Base-by-base conservation (phyloP, 805 yeast species). In the Schwanniomyces polymorphus region DNA sequence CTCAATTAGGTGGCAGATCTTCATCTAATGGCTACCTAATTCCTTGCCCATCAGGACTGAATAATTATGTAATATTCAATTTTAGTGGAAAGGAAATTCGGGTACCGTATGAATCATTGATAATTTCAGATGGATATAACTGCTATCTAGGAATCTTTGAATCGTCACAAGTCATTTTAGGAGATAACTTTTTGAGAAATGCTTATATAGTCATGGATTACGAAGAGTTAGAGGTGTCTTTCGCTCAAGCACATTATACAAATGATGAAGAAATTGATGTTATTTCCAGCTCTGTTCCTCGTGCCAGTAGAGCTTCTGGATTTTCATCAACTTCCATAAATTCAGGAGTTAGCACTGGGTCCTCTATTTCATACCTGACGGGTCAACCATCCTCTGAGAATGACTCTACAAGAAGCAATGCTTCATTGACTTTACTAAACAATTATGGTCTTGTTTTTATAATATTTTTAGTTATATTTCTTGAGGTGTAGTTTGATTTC, bases 141-240 rank as follows among this genome's bases (percentile, higher is more conserved):
- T 70, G 75, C 51, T 52, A 50, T 42, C 57, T 68, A 47, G 69
- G 71, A 4, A 53, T 67, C 16, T 45, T 63, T 27, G 25, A 27
- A 21, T 16, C 29, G n/a, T 27, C 35, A 42, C 55, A 55, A 46
- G 55, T 68, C n/a, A 72, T 84, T 45, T 68, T 87, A 31, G 94
- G 94, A 9, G 91, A 85, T 59, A 76, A 79, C 40, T 79, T 86
- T 58, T 65, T 87, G 52, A 72, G 88, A 45, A 75, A 79, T 47
- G 84, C 85, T 2, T 86, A 84, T 61, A 74, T 82, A 23, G 88
- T 84, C n/a, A 84, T 78, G 62, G 86, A 86, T 61, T 65, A 84
- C 43, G 88, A 82, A 27, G 77, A 77, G 56, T 65, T 64, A 39
- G 74, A 79, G 55, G 68, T 86, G 34, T 81, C 87, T 3, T 54